Evolutionary conservation across 1,139 yeast species (phyloP), one percentile per base, ranked within the genome.

Genomic region (Meyerozyma athensensis): DNA sequence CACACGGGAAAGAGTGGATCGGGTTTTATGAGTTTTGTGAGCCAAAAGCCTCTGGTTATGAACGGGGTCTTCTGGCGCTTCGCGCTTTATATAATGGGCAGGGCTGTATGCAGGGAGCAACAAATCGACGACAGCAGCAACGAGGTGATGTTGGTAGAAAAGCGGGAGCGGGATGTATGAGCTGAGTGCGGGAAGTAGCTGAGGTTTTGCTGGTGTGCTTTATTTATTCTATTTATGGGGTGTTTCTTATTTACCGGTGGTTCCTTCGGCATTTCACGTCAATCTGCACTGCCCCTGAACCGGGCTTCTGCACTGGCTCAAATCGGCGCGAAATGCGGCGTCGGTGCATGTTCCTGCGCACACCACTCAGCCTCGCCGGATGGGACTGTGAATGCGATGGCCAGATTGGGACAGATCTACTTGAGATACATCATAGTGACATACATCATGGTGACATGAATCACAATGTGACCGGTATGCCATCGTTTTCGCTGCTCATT

Each of bases 271-370:
- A n/a, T n/a, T n/a, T n/a, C 23, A 21, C 23, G 23, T 21, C 23
- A 28, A 28, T 28, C 32, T 28, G 32, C 32, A 28, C 32, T 28
- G 32, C 32, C 32, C 32, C 32, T 28, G 32, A 26, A 18, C 32
- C 13, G 32, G 32, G 32, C 32, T 19, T 28, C 32, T 20, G 13
- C 10, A n/a, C n/a, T n/a, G n/a, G n/a, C n/a, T n/a, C n/a, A n/a
- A n/a, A n/a, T n/a, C n/a, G n/a, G n/a, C n/a, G n/a, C n/a, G n/a
- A n/a, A n/a, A 12, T 28, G 32, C 32, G 32, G 32, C 32, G 9
- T 7, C 10, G 12, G 7, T 28, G 32, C 32, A 28, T 28, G 18
- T 6, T 13, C 20, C 12, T 28, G 20, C n/a, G n/a, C n/a, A n/a
- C 32, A 28, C 13, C 21, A 28, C 32, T 28, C 32, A 14, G 32